Conservation (phyloP, 2,329 filamentous ascomycete species). For the Periconia sp. region DNA sequence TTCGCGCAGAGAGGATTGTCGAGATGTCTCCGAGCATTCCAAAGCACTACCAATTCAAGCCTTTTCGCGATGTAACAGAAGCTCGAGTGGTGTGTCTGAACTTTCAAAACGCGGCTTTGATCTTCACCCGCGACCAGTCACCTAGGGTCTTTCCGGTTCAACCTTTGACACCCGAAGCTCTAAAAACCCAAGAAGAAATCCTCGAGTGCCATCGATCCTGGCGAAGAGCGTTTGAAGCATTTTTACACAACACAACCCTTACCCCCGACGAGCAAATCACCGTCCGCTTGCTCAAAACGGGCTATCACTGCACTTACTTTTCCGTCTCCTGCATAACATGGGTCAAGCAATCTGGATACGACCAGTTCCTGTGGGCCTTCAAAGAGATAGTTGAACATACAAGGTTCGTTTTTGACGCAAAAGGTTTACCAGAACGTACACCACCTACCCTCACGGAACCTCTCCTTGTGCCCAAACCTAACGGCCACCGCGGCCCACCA, state of each 20-base stretch:
- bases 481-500: background rate
- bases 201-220: slow-evolving; percentile 11
- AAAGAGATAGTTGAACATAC: slow-evolving; percentile 7
- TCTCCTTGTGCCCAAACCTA: background rate
- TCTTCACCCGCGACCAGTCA: background rate
- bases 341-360: slow-evolving; percentile 1
- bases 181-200: slow-evolving; percentile 3
- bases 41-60: background rate
- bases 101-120: slow-evolving; percentile 9
- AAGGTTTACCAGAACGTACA: background rate
- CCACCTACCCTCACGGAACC: background rate
- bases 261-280: slow-evolving; percentile 7
- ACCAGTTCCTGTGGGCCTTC: background rate
- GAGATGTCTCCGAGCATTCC: background rate
- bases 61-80: slow-evolving; percentile 10
- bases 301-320: background rate
- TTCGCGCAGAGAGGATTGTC: slow-evolving; percentile 5
- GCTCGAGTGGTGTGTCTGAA: slow-evolving; percentile 7
- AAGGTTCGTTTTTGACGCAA: slow-evolving; percentile 11
- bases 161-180: slow-evolving; percentile 1
- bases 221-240: slow-evolving; percentile 3
- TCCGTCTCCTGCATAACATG: background rate
- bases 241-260: slow-evolving; percentile 2
- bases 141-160: background rate
- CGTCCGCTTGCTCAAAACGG: slow-evolving; percentile 3